Conservation (phyloP, 805 yeast genomes). For the Barnettozyma wickerhamii region DNA sequence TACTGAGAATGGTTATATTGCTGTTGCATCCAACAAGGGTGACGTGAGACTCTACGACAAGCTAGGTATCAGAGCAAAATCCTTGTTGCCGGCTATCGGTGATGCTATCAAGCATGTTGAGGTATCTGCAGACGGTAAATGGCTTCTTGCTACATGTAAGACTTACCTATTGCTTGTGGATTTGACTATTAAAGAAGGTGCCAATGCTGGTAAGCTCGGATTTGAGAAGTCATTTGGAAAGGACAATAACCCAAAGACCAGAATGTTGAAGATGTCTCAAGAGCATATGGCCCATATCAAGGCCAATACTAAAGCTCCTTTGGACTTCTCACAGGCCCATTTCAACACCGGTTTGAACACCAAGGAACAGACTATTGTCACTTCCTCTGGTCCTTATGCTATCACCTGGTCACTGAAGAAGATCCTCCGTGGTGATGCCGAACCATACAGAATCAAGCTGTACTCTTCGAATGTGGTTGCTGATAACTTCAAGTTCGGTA, state of each 20-base stretch:
- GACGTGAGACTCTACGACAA: constrained; percentile 70
- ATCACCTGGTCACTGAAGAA: constrained; percentile 73
- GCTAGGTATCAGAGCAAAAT: constrained; percentile 72
- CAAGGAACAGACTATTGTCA: constrained; percentile 66
- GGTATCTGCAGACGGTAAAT: constrained; percentile 73
- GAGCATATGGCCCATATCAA: constrained; percentile 66
- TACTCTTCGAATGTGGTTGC: constrained; percentile 62
- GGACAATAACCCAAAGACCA: constrained; percentile 65
- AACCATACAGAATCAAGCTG: constrained; percentile 59
- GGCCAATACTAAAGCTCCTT: constrained; percentile 40
- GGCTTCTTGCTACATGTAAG: constrained; percentile 77
- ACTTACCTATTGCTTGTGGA: constrained; percentile 70
- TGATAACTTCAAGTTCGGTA: constrained; percentile 74
- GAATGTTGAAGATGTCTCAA: constrained; percentile 61
- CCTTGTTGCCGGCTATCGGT: constrained; percentile 78
- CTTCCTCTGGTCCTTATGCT: constrained; percentile 80
- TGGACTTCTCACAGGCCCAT: constrained; percentile 66
- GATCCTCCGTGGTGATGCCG: constrained; percentile 46
- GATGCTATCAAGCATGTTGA: constrained; percentile 67
- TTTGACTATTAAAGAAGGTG: constrained; percentile 56
- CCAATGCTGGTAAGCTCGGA: constrained; percentile 56
- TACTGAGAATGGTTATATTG: constrained; percentile 69
- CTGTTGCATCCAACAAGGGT: constrained; percentile 73
- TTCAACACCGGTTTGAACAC: constrained; percentile 69
- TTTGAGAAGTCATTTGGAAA: constrained; percentile 61